phyloP scores from a whole-genome alignment of 768 basidiomycete genomes.

The Leucocoprinus birnbaumii region DNA sequence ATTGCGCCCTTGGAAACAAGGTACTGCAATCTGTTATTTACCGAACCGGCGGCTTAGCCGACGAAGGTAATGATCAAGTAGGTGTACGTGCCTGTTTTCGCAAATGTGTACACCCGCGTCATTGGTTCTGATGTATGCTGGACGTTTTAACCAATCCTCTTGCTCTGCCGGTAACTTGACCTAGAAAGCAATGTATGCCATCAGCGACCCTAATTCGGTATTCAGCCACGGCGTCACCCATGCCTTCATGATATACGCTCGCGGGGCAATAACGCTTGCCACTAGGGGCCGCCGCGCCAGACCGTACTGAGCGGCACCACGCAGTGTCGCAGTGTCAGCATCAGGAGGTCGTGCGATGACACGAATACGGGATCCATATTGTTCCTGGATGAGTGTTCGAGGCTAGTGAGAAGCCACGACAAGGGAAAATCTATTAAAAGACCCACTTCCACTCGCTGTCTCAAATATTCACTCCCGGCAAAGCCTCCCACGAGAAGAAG shows the following conservation, averaged over 20 bases:
- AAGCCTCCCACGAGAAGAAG: conserved; percentile 90
- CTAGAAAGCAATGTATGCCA: conserved; percentile 29
- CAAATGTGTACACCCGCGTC: conserved; percentile 76
- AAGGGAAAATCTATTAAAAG: conserved; percentile 2
- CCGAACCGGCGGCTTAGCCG: conserved; percentile 24
- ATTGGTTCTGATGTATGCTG: conserved; percentile 79
- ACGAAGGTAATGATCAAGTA: conserved; percentile 9
- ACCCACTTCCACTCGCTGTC: conserved; percentile 71
- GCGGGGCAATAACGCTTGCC: conserved; percentile 78
- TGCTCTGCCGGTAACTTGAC: conserved; percentile 87
- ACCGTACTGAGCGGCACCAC: conserved; percentile 88
- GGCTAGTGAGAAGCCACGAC: conserved; percentile 3
- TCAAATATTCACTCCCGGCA: conserved; percentile 82
- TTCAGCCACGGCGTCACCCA: conserved; percentile 13
- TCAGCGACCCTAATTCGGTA: conserved; percentile 3
- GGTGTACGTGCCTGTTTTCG: conserved; percentile 66
- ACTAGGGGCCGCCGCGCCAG: conserved; percentile 73
- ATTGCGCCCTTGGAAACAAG: conserved; percentile 87
- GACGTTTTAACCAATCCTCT: conserved; percentile 83
- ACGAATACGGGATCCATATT: conserved; percentile 60
- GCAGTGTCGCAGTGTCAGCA: conserved; percentile 84
- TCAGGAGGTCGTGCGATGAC: conserved; percentile 84
- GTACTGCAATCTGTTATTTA: conserved; percentile 66
- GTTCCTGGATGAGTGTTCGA: conserved; percentile 42
- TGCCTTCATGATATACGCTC: conserved; percentile 86